These are phyloP conservation scores for Fusarium neocosmosporiellum DNA, from an alignment of 2,329 filamentous ascomycete species.

Conservation along the genomic window DNA sequence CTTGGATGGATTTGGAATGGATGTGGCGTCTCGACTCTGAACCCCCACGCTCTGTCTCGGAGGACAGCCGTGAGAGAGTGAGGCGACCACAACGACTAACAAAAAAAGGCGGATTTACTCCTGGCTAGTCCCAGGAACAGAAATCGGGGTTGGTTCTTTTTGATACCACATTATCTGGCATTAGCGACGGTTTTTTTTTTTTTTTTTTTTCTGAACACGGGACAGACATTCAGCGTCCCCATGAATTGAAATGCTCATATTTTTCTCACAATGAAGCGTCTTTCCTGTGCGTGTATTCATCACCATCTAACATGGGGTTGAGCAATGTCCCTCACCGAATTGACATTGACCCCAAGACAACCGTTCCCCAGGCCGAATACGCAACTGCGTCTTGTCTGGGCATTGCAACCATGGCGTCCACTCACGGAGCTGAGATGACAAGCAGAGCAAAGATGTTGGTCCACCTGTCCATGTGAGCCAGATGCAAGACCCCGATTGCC, in stretches of 20 bases:
- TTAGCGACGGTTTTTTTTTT: conserved; percentile 40
- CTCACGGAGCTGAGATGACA: conserved; percentile 30
- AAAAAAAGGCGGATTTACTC: conserved; percentile 23
- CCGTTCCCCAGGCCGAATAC: not conserved
- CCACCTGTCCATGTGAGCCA: conserved; percentile 10
- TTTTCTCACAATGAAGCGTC: not conserved
- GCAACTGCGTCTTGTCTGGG: conserved; percentile 3
- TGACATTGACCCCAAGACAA: not conserved
- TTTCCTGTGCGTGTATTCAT: not conserved
- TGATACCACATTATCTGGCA: conserved; percentile 36
- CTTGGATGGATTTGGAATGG: not conserved
- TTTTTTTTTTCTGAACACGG: conserved; percentile 8
- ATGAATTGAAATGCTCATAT: conserved; percentile 35
- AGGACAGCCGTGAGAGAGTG: not conserved
- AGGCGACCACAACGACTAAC: not conserved
- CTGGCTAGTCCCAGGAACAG: conserved; percentile 21
- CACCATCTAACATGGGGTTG: not conserved
- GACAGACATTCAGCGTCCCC: conserved; percentile 31
- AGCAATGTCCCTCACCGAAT: not conserved
- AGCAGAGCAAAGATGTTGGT: not conserved
- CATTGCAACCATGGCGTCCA: conserved; percentile 9
- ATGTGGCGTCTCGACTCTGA: conserved; percentile 2
- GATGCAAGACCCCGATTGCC: conserved; percentile 34
- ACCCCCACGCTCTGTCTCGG: conserved; percentile 1
- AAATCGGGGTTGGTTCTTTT: conserved; percentile 16